Evolutionary conservation across 768 basidiomycete species (phyloP), one percentile per base, ranked within the genome.

Genomic region (Boletus pseudo-olivaceus): DNA sequence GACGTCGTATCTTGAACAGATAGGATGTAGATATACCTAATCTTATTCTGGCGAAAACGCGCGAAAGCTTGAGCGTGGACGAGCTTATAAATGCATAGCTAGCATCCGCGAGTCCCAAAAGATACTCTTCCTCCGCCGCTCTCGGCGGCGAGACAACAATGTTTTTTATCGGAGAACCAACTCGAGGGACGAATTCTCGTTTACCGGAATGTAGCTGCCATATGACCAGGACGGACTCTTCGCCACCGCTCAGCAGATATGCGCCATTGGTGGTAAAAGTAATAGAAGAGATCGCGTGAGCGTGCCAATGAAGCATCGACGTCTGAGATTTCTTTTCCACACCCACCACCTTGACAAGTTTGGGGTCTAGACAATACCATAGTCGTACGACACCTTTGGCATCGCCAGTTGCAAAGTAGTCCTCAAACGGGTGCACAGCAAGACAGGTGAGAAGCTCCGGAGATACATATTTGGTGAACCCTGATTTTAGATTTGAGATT

Each of bases 371-470:
- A 70, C 93, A 96, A 68, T 97, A 94, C 94, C 96, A 98, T 8
- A 98, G 68, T 33, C 91, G 81, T 44, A 99, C 87, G 58, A 82
- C 77, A 51, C 97, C 97, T 58, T 84, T 84, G 20, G 75, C 77
- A 63, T 98, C 95, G 26, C 97, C 97, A 0, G 96, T 97, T 4
- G 93, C 97, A 68, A 98, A 97, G 71, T 90, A 95, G 52, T 95
- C 91, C 58, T 97, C 88, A 47, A 76, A 78, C 2, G 96, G 96
- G 68, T 96, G 93, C 67, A 90, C 89, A 6, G 90, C 83, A 40
- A 97, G 76, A 67, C 90, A 93, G 2, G 90, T 93, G 54, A 98
- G 75, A 27, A 71, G 73, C 53, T 96, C 90, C 1, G 88, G 82
- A 43, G 89, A 89, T 12, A 88, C 84, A 61, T 88, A 91, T 72